Evolutionary conservation across 148 eudicot genomes (phyloP), one percentile per base, ranked within the genome.

Genomic region (Chenopodium suecicum): DNA sequence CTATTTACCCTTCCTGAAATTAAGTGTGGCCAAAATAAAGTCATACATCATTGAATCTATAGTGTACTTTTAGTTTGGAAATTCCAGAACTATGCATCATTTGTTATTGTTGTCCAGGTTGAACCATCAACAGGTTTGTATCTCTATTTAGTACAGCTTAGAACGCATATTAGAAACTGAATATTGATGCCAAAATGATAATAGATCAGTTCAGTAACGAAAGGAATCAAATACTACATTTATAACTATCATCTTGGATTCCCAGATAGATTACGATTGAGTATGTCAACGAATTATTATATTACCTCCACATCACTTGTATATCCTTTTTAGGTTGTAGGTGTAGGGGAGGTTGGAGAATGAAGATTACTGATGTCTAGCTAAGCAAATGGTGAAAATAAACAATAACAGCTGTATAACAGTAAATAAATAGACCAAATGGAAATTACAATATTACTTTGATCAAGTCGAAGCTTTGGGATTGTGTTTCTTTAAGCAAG

Each of bases 391-490:
- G 22, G 62, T 56, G 54, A 13, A 19, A 56, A 56, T 14, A 56
- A 56, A 14, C 13, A 14, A 56, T 16, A 56, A 56, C 7, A 56
- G 62, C 20, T 4, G 5, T 54, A 72, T 22, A 32, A 52, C 62
- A 56, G 62, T 56, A 73, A 14, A 32, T 37, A 52, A 31, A 79
- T 19, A 75, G 63, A 44, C 52, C 1, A 77, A 81, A 12, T n/a
- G 34, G 78, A 80, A 58, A 82, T 9, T 72, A 71, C 19, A 73
- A 62, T 46, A 81, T 92, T 90, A 94, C 98, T 82, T 84, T 87
- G 83, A 94, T 90, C 71, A 92, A 85, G 48, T 87, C 93, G 76
- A 87, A 88, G 84, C 96, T 89, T 86, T 93, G 87, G 60, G 93
- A 90, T 82, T 91, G 91, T 9, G 96, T 89, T 77, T 88, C 92